These are phyloP conservation scores for Malassezia sympodialis DNA, from an alignment of 1,284 basidiomycete species.

Conservation along the genomic window DNA sequence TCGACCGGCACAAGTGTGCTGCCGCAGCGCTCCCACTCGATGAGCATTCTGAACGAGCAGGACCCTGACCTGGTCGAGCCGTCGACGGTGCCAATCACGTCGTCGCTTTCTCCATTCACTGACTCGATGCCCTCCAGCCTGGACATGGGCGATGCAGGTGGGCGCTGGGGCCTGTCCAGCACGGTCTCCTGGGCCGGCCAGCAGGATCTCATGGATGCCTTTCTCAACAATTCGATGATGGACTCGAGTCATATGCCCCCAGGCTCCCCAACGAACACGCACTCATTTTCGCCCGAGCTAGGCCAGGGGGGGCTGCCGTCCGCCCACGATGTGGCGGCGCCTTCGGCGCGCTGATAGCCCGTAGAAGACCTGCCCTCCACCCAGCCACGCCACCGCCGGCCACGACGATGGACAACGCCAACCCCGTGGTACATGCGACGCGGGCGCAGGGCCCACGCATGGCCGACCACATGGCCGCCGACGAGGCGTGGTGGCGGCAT, in stretches of 20 bases:
- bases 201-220: conserved; percentile 16
- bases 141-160: neutral
- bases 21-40: conserved; percentile 11
- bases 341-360: neutral
- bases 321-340: neutral
- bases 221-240: conserved; percentile 11
- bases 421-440: conserved; percentile 47
- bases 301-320: neutral
- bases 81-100: neutral
- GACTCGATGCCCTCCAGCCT: conserved; percentile 3
- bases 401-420: conserved; percentile 48
- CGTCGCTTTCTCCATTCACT: neutral
- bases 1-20: neutral
- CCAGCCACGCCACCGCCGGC: no score
- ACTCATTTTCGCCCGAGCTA: neutral
- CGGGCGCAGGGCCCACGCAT: conserved; percentile 38
- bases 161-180: conserved; percentile 7
- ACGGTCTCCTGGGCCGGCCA: neutral
- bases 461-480: neutral
- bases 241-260: neutral
- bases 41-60: conserved; percentile 11
- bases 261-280: neutral
- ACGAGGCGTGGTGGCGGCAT: conserved; percentile 40
- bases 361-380: neutral
- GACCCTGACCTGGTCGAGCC: neutral